Evolutionary conservation across 192 early-diverging fungal genomes (phyloP), one percentile per base, ranked within the genome.

Genomic region (Pilobolus umbonatus): DNA sequence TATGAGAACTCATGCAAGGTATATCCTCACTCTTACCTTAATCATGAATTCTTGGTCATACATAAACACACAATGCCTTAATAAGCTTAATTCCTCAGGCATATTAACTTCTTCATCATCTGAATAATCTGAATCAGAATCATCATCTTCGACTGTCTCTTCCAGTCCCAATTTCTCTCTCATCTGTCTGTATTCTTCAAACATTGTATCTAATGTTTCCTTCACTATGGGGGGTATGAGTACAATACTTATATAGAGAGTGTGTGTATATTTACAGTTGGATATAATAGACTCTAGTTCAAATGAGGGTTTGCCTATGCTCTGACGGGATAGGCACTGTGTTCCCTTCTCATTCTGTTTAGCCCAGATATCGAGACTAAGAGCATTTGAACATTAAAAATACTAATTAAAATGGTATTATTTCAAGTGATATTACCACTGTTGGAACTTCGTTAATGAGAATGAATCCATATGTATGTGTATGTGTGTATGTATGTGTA

Each of bases 41-140:
- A 58, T 32, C 57, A 58, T 58, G 34, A 31, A 45, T 34, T 58
- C 57, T 25, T 58, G 57, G 8, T 58, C 57, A 58, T 46, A 47
- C 57, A 58, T 58, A 19, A 46, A 28, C 12, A 58, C 25, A 47
- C 57, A 58, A 17, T 46, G n/a, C 12, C 57, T 40, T 17, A 46
- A 31, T 21, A 19, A 32, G 19, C 47, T 43, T 21, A 58, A 32
- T 30, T 47, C 21, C 32, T 58, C 29, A 1, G 39, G 42, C 2
- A 34, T 22, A 46, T 44, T 11, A 9, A 14, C 31, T 26, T 15
- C 40, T 36, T 40, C 24, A n/a, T n/a, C n/a, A n/a, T n/a, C n/a
- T n/a, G n/a, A n/a, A n/a, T n/a, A n/a, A n/a, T n/a, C n/a, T n/a
- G n/a, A n/a, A 32, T 51, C 29, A 6, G 12, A 4, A 11, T 48